A percentile compares a stretch with the other conserved stretches of the same genome.
These are phyloP conservation scores for Sarocladiaceae sp. DNA, from an alignment of 2,329 filamentous ascomycete genomes.

Conservation along the genomic window DNA sequence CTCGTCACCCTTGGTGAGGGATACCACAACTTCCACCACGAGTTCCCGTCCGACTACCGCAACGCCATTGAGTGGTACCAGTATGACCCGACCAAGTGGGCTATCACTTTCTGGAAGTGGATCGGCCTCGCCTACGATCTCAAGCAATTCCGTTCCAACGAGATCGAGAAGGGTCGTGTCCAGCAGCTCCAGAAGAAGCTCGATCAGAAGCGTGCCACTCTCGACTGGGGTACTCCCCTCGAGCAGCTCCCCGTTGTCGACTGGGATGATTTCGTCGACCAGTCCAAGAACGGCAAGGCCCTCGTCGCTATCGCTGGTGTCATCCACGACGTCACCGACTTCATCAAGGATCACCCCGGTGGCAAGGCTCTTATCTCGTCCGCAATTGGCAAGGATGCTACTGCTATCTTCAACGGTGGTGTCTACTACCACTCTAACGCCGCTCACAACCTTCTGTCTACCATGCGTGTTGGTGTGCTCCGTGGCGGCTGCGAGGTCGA, in stretches of 20 bases:
- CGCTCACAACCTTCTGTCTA: constrained; percentile 82
- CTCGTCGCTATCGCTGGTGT: constrained; percentile 78
- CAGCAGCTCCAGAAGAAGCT: constrained; percentile 92
- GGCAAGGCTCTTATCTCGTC: constrained; percentile 82
- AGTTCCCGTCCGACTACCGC: constrained; percentile 90
- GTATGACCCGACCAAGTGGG: constrained; percentile 90
- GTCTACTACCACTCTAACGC: constrained; percentile 89
- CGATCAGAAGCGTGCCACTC: constrained; percentile 74
- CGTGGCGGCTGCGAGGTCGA: constrained; percentile 85
- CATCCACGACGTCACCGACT: constrained; percentile 78
- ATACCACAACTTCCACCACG: constrained; percentile 95
- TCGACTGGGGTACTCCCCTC: constrained; percentile 83
- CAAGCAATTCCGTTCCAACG: constrained; percentile 87
- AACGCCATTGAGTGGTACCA: constrained; percentile 90
- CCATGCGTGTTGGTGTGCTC: constrained; percentile 83
- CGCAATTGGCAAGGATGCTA: constrained; percentile 81
- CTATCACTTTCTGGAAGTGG: constrained; percentile 80
- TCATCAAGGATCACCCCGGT: constrained; percentile 88
- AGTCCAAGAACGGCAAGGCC: constrained; percentile 70
- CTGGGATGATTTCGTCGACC: constrained; percentile 80
- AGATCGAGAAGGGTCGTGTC: constrained; percentile 87
- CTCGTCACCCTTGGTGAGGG: constrained; percentile 82
- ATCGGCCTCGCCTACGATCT: constrained; percentile 80
- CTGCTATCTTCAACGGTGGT: constrained; percentile 87
- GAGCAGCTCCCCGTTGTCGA: constrained; percentile 81